Evolutionary conservation across 176 grass and related monocot genomes (phyloP), one percentile per base, ranked within the genome.

Genomic region (Microstegium vimineum): DNA sequence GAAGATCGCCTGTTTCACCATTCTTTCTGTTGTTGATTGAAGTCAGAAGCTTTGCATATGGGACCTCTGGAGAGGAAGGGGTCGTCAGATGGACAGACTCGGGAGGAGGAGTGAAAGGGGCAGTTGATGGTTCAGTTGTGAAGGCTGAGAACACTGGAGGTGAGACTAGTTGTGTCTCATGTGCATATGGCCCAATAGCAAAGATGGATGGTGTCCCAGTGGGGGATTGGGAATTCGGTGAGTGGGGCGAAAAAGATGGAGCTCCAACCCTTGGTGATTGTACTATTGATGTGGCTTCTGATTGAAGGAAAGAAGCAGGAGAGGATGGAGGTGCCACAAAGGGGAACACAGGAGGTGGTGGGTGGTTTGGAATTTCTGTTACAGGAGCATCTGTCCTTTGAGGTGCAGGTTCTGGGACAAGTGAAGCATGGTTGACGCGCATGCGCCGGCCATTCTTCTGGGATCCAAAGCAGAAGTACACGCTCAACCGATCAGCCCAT

Each of bases 31-130:
- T 83, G 79, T 87, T 87, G 68, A 86, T 78, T 3, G 96, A 99
- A 61, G 91, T 93, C 74, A 95, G 75, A 83, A 99, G 91, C 40
- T 91, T 90, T 28, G 96, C 96, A 87, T 95, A 99, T 74, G 96
- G 96, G 10, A 99, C 96, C 87, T 99, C 96, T 1, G 96, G 96
- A 60, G 96, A 99, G 35, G 96, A 94, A 89, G 96, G 96, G 71
- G 93, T 99, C 42, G 96, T 99, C 34, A 90, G 31, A 82, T 95
- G 93, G 27, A 95, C 81, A 89, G 92, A 87, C 78, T 99, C 96
- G 22, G 96, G 89, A 69, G 96, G 96, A 46, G 96, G 96, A 51
- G 93, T 99, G 80, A 94, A 89, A 25, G 96, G 91, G 82, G 96
- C 93, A 47, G 96, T 95, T 42, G 96, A 99, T 68, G 96, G 96